These are phyloP conservation scores for Ustilago loliicola DNA, from an alignment of 1,284 basidiomycete species.

Conservation along the genomic window DNA sequence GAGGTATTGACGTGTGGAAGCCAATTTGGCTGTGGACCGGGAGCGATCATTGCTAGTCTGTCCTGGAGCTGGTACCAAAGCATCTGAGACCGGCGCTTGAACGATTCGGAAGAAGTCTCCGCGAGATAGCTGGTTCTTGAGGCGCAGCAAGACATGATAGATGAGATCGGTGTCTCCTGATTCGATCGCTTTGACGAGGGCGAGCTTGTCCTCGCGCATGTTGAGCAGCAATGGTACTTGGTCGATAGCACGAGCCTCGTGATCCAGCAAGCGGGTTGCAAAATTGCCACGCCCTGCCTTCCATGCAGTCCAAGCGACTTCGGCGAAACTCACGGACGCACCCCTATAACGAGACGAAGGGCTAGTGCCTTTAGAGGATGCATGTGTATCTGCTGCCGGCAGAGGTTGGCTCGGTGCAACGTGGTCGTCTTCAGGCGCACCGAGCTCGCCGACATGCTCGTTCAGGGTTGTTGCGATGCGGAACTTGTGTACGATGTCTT, in stretches of 20 bases:
- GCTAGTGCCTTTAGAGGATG: background rate
- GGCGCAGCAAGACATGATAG: slow-evolving; percentile 52
- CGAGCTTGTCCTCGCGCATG: slow-evolving; percentile 94
- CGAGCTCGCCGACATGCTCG: slow-evolving; percentile 32
- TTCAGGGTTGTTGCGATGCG: slow-evolving; percentile 73
- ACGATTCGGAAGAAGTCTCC: slow-evolving; percentile 95
- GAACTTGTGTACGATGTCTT: slow-evolving; percentile 88
- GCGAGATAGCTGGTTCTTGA: slow-evolving; percentile 82
- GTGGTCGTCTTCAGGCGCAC: slow-evolving; percentile 27
- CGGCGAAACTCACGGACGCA: slow-evolving; percentile 84
- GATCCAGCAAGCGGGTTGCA: slow-evolving; percentile 92
- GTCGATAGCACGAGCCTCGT: slow-evolving; percentile 88
- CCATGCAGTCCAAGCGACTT: slow-evolving; percentile 94
- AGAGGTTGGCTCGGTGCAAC: background rate
- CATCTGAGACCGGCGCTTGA: slow-evolving; percentile 73
- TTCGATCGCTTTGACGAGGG: slow-evolving; percentile 89
- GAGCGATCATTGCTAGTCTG: slow-evolving; percentile 6
- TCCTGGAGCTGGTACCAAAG: slow-evolving; percentile 10
- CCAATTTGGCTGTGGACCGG: slow-evolving; percentile 28
- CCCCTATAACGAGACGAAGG: slow-evolving; percentile 12
- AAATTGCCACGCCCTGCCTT: slow-evolving; percentile 85
- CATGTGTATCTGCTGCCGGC: background rate
- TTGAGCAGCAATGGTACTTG: slow-evolving; percentile 90
- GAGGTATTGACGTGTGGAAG: slow-evolving; percentile 45
- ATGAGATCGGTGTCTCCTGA: slow-evolving; percentile 92